Conservation (phyloP, 2,329 filamentous ascomycete species). For the Colletotrichum orchidophilum region DNA sequence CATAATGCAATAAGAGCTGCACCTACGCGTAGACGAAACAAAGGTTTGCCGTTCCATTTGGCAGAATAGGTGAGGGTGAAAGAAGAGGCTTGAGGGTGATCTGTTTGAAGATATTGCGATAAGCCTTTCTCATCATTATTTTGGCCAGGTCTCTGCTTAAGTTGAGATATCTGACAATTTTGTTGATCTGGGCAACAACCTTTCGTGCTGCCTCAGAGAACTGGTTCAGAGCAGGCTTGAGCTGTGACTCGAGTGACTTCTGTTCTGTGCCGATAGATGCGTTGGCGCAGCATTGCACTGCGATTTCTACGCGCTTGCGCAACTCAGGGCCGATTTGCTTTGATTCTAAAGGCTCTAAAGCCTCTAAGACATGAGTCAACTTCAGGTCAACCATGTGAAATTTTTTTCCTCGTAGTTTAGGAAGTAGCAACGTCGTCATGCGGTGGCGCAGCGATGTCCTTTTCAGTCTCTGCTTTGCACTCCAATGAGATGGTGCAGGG, state of each 20-base stretch:
- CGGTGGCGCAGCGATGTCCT: background rate
- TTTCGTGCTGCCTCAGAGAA: background rate
- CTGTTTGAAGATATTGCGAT: background rate
- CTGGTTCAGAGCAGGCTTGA: background rate
- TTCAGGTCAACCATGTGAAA: background rate
- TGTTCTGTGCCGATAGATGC: background rate
- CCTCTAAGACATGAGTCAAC: background rate
- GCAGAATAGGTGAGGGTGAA: background rate
- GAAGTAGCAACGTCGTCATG: background rate
- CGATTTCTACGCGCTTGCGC: background rate
- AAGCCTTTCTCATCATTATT: background rate
- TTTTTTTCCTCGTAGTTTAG: background rate
- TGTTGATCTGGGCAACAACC: background rate
- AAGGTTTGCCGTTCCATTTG: background rate
- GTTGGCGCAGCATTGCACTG: background rate
- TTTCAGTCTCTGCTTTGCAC: background rate
- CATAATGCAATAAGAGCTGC: background rate
- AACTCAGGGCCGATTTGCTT: background rate
- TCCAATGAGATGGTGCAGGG: background rate
- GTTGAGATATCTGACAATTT: background rate
- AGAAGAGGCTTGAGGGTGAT: background rate
- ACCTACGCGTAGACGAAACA: background rate
- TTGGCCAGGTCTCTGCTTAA: background rate
- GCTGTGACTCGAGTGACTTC: background rate
- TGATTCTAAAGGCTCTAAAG: background rate